These are phyloP conservation scores for Zygosaccharomyces bailii DNA, from an alignment of 805 yeast genomes.

Conservation along the genomic window DNA sequence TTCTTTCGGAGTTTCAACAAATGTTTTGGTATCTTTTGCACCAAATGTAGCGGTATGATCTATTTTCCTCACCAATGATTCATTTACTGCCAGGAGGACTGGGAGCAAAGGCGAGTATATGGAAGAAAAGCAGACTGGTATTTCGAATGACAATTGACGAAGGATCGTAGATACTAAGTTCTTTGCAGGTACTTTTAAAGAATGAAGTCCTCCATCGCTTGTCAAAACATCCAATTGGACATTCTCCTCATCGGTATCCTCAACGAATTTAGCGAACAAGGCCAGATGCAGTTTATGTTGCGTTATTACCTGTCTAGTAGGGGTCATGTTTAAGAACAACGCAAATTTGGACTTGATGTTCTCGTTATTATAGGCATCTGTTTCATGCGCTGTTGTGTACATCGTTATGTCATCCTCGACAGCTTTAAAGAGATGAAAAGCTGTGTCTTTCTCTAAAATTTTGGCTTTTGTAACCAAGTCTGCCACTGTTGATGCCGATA, in stretches of 20 bases:
- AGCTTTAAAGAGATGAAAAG: conserved; percentile 78
- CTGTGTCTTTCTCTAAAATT: conserved; percentile 72
- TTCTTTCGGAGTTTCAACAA: not conserved
- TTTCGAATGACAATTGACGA: conserved; percentile 14
- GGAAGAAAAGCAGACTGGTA: conserved; percentile 27
- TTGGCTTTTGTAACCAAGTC: conserved; percentile 54
- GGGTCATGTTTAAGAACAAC: conserved; percentile 58
- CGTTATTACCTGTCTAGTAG: conserved; percentile 38
- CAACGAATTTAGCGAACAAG: conserved; percentile 44
- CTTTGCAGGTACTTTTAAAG: conserved; percentile 15
- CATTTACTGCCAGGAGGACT: conserved; percentile 23
- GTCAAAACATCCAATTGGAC: conserved; percentile 19
- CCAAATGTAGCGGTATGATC: conserved; percentile 5
- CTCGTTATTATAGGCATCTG: conserved; percentile 49
- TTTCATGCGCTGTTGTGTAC: conserved; percentile 70
- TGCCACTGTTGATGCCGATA: conserved; percentile 62
- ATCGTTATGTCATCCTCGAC: conserved; percentile 40
- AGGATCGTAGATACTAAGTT: conserved; percentile 14
- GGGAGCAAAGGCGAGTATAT: conserved; percentile 23
- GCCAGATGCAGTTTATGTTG: conserved; percentile 43
- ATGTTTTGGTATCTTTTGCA: not conserved
- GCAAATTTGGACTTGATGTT: conserved; percentile 59
- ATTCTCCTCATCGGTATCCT: conserved; percentile 27
- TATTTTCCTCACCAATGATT: conserved; percentile 18
- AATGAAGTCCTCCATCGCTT: conserved; percentile 11